These are phyloP conservation scores for Malbranchea zuffiana DNA, from an alignment of 2,329 filamentous ascomycete species.

Conservation along the genomic window DNA sequence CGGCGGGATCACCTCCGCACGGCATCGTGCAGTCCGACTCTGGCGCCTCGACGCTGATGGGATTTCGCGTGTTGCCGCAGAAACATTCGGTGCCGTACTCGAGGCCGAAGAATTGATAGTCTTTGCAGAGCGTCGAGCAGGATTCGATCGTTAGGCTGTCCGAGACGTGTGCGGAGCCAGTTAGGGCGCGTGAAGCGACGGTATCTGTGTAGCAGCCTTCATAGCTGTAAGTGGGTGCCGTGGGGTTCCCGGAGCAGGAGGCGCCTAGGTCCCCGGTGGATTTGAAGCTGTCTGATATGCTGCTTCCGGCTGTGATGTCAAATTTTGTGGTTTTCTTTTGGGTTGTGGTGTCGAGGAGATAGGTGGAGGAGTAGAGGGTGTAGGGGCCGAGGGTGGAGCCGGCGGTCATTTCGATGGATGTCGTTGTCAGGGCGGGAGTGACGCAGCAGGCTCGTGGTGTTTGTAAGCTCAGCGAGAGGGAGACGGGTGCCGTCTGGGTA, in stretches of 20 bases:
- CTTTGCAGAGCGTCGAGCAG: conserved; percentile 8
- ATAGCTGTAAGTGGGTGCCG: conserved; percentile 4
- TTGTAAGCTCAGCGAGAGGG: conserved; percentile 8
- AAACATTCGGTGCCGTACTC: conserved; percentile 13
- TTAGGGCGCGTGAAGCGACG: conserved; percentile 6
- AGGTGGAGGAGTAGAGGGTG: conserved; percentile 9
- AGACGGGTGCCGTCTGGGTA: conserved; percentile 4
- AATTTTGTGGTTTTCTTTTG: conserved; percentile 7
- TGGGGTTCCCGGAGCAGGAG: conserved; percentile 5
- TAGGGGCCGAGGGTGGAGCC: conserved; percentile 9
- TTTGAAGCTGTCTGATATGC: conserved; percentile 9
- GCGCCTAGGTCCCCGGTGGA: conserved; percentile 9
- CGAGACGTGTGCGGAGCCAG: conserved; percentile 4
- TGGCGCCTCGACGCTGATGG: background rate
- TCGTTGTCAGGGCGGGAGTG: conserved; percentile 9
- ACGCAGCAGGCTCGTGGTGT: conserved; percentile 11
- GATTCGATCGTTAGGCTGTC: conserved; percentile 8
- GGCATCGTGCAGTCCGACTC: conserved; percentile 8
- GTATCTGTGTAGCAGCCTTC: conserved; percentile 13
- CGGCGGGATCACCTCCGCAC: conserved; percentile 10
- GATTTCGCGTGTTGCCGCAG: conserved; percentile 8
- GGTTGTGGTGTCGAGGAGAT: conserved; percentile 4
- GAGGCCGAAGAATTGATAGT: conserved; percentile 12
- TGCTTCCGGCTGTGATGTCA: conserved; percentile 4
- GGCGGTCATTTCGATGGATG: conserved; percentile 8